Base-by-base conservation (phyloP, 306 rosid species). In the Begonia peltatifolia region DNA sequence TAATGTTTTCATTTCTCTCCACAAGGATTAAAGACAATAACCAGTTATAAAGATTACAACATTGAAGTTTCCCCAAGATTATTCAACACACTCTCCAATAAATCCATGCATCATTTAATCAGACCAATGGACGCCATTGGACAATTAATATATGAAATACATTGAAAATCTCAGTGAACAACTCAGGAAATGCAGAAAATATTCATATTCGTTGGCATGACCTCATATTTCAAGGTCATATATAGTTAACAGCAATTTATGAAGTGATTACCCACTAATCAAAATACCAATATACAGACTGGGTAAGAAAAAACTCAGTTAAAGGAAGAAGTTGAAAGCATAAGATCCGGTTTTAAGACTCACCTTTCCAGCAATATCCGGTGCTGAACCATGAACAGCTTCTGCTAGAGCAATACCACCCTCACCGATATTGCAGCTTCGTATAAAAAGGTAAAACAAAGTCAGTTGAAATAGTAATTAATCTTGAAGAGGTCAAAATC, bases 361-460 rank as follows among this genome's bases (percentile, higher is more conserved):
- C 59, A 92, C 99, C 99, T 76, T 86, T 81, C 99, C 99, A 46
- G 99, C 99, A 66, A 92, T 92, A 75, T 92, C 99, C 59, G 99
- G 99, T 51, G 99, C 99, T 18, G 99, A 92, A 77, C 99, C 99
- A 67, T 92, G 99, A 48, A 92, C 99, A 66, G 99, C 99, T 79
- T 92, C 99, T 57, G 99, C 99, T 58, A 92, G 99, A 53, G 99
- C 96, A 54, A 92, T 86, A 44, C 99, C 99, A 54, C 96, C 96
- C 78, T 83, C 94, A 22, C 99, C 99, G 59, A 92, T 92, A 73
- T 92, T 92, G 75, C 85, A 76, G 80, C 99, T 90, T 5, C 9
- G 71, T 46, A 75, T 41, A 51, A 11, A 17, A 51, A 53, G 56
- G 48, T 3, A 17, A 52, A 76, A 61, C 69, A 74, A 75, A 23